Evolutionary conservation across 495 filamentous ascomycete species (phyloP), one percentile per base, ranked within the genome.

Genomic region (Arthonia radiata): DNA sequence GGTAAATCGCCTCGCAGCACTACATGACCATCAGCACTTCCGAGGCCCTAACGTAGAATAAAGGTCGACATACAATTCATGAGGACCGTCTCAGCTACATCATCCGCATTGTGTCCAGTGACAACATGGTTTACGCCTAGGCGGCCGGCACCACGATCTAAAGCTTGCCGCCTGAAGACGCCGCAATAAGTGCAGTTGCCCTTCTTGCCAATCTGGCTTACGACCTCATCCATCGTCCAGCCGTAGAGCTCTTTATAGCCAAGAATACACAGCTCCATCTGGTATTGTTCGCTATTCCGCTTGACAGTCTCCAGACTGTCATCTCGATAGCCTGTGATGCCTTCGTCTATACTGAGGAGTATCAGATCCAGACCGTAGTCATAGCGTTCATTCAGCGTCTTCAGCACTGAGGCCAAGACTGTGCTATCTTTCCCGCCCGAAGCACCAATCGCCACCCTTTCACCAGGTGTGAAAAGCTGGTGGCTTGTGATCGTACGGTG

Each of bases 221-320:
- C 86, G 8, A 97, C 86, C 38, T 93, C 75, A 46, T 97, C 86
- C 86, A 97, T 97, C 6, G 82, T 93, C 86, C 86, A 97, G 2
- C 89, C 86, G 45, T 94, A 97, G 3, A 97, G 57, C 44, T 94
- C 83, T 19, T 66, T 70, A 44, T 97, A 97, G 23, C 83, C 76
- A 15, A 97, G 65, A 25, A 97, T 86, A 38, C 71, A 71, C 17
- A 97, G 54, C 2, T 74, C 64, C 75, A 97, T 83, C 8, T 69
- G 62, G 44, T 92, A 92, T 44, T 94, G 82, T 8, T 59, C 40
- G 2, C 82, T 73, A 41, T 97, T 94, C 35, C 82, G 55, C 60
- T 91, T 92, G 27, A 97, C 86, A 1, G 86, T 92, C 47, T 93
- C 80, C 0, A 97, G 59, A 5, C 73, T 81, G 51, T 94, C 82